Conservation (phyloP, 257 asterid genomes). For the Marsdenia floribunda region DNA sequence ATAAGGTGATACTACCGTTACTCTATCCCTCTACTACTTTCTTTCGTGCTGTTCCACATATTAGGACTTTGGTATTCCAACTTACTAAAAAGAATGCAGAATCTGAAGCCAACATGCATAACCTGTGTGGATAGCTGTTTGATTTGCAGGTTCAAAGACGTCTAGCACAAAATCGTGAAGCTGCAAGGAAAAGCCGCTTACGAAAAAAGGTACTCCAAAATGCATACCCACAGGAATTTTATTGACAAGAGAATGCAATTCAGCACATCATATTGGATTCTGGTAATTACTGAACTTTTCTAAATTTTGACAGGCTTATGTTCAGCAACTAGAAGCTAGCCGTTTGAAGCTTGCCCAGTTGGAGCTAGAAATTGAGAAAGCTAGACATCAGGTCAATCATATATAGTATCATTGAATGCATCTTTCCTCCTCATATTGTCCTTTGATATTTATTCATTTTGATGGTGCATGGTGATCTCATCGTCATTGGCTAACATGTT, state of each 20-base stretch:
- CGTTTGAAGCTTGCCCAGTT: conserved; percentile 86
- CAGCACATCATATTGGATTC: not conserved
- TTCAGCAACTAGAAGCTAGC: conserved; percentile 80
- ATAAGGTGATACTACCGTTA: conserved; percentile 46
- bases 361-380: conserved; percentile 81
- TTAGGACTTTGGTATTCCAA: not conserved
- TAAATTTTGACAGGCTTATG: conserved; percentile 57
- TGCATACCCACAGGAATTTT: not conserved
- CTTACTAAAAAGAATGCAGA: no score
- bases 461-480: not conserved
- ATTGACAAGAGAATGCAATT: not conserved
- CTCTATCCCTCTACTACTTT: not conserved
- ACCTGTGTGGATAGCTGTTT: not conserved
- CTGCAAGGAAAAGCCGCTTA: conserved; percentile 86
- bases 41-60: not conserved
- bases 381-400: conserved; percentile 57
- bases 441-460: not conserved
- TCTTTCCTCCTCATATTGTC: not conserved
- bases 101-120: not conserved
- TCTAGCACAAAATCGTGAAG: conserved; percentile 90
- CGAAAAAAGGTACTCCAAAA: conserved; percentile 62
- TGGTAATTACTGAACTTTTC: not conserved
- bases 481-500: not conserved
- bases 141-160: conserved; percentile 60
- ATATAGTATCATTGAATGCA: not conserved